phyloP scores from a whole-genome alignment of 164 flowering plant genomes.

The Annona squamosa region DNA sequence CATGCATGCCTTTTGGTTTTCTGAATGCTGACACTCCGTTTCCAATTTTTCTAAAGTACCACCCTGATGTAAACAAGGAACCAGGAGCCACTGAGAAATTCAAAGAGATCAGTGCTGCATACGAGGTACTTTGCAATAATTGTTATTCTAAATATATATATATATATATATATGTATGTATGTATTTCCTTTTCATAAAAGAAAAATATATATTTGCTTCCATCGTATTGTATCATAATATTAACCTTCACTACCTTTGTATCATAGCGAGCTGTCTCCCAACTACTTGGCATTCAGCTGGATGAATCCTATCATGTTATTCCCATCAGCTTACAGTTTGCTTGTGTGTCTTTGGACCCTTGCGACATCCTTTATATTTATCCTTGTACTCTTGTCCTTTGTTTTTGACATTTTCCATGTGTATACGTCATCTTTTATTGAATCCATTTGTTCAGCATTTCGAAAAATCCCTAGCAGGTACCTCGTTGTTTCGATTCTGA shows the following conservation, averaged over 20 bases:
- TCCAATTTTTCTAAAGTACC: slow-evolving; percentile 43
- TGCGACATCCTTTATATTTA: neutral
- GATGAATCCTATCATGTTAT: too few relatives aligned
- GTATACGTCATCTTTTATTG: neutral
- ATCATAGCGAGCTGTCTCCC: too few relatives aligned
- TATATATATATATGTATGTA: too few relatives aligned
- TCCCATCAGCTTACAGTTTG: too few relatives aligned
- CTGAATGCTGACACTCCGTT: slow-evolving; percentile 1
- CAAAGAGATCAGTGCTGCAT: slow-evolving; percentile 92
- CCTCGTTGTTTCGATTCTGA: neutral
- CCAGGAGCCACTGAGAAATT: slow-evolving; percentile 97
- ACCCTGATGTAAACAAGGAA: slow-evolving; percentile 96
- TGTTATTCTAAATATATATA: too few relatives aligned
- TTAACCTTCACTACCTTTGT: too few relatives aligned
- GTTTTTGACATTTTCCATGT: slow-evolving; percentile 1
- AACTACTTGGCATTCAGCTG: too few relatives aligned
- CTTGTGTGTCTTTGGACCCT: neutral
- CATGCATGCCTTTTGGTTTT: neutral
- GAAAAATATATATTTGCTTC: neutral
- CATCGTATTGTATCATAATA: neutral
- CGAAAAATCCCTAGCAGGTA: neutral
- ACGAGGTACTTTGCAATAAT: slow-evolving; percentile 55
- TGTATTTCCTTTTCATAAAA: too few relatives aligned
- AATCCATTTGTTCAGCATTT: neutral
- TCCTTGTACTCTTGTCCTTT: neutral